Conservation (phyloP, 176 grass and related monocot species). For the Carex myosuroides region DNA sequence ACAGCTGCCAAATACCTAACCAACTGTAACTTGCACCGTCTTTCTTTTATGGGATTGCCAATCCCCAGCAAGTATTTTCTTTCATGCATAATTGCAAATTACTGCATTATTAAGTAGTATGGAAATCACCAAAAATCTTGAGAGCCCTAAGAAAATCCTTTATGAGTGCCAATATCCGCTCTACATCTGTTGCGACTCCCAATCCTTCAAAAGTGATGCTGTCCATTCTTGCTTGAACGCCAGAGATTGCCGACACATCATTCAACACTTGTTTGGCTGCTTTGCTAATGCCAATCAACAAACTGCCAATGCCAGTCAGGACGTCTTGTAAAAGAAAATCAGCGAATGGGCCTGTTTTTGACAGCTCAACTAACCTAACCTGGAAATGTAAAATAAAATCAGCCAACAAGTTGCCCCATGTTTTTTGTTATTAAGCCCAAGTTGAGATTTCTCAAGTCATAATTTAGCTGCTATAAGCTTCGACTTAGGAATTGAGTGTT, state of each 20-base stretch:
- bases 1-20: not conserved
- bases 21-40: not conserved
- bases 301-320: slow-evolving; percentile 49
- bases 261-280: slow-evolving; percentile 52
- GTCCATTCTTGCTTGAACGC: slow-evolving; percentile 88
- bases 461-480: slow-evolving; percentile 12
- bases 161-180: slow-evolving; percentile 47
- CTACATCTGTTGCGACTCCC: slow-evolving; percentile 41
- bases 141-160: slow-evolving; percentile 48
- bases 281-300: slow-evolving; percentile 58
- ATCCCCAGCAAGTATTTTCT: not conserved
- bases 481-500: not conserved
- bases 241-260: slow-evolving; percentile 40
- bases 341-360: slow-evolving; percentile 43
- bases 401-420: slow-evolving; percentile 9
- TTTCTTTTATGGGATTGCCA: not conserved
- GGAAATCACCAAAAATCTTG: slow-evolving; percentile 7
- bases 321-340: slow-evolving; percentile 28
- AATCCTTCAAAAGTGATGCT: slow-evolving; percentile 66
- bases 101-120: not conserved
- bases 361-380: slow-evolving; percentile 80
- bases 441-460: not conserved
- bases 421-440: not conserved
- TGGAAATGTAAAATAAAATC: slow-evolving; percentile 34
- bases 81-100: not conserved